These are phyloP conservation scores for Chimonanthus salicifolius DNA, from an alignment of 164 flowering plant genomes.

Conservation along the genomic window DNA sequence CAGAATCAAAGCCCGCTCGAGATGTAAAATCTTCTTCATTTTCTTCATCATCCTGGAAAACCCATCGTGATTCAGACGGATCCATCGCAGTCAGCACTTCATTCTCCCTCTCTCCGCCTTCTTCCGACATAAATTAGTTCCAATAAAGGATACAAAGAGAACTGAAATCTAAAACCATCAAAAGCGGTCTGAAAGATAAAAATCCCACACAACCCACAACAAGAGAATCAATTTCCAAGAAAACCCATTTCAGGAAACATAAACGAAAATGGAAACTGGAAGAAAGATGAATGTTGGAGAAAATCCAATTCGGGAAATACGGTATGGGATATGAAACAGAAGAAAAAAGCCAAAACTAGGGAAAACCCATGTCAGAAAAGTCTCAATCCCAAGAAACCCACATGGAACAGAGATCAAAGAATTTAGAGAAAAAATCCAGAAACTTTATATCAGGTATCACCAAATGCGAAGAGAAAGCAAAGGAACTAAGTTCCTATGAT, in stretches of 20 bases:
- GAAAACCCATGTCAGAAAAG: not conserved
- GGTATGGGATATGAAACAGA: not conserved
- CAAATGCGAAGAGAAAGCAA: too few species aligned
- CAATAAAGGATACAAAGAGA: not conserved
- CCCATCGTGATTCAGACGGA: constrained; percentile 83
- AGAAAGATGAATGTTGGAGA: not conserved
- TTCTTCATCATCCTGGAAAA: constrained; percentile 72
- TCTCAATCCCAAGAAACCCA: too few species aligned
- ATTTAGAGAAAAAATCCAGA: too few species aligned
- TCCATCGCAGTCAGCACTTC: constrained; percentile 42
- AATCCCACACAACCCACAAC: not conserved
- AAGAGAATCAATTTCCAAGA: not conserved
- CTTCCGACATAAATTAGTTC: constrained; percentile 43
- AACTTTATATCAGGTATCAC: too few species aligned
- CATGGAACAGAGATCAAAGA: too few species aligned
- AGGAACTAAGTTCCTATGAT: too few species aligned
- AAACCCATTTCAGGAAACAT: not conserved
- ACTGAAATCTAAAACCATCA: not conserved
- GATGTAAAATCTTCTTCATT: constrained; percentile 24
- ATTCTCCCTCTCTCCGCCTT: constrained; percentile 32
- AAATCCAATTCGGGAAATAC: not conserved
- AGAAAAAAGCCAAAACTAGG: not conserved
- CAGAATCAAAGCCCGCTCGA: constrained; percentile 34
- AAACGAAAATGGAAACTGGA: not conserved
- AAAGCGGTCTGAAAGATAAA: not conserved